A percentile compares a stretch with the other conserved stretches of the same genome.
phyloP scores from a whole-genome alignment of 1,139 yeast genomes.

The Tardiomyces digboiensis region DNA sequence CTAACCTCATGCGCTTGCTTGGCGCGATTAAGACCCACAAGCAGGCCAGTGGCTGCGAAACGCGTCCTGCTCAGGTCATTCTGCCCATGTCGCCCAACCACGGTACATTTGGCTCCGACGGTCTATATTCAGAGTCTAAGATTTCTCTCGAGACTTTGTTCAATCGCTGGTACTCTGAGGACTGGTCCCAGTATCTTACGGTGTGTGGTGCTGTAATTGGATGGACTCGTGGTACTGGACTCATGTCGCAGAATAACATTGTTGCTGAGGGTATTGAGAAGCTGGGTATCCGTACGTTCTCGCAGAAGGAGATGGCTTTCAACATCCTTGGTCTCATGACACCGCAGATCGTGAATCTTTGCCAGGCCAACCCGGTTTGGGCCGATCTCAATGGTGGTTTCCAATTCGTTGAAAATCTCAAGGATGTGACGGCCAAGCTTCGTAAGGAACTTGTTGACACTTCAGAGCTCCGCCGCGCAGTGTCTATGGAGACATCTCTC shows the following conservation, averaged over 20 bases:
- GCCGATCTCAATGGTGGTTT: constrained; percentile 99
- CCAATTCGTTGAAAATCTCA: constrained; percentile 86
- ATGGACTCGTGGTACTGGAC: constrained; percentile 99
- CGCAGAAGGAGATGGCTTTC: constrained; percentile 99
- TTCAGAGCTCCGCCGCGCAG: constrained; percentile 92
- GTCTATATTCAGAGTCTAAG: constrained; percentile 96
- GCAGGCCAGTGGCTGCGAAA: constrained; percentile 61
- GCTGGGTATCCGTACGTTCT: constrained; percentile 94
- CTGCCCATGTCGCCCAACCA: constrained; percentile 97
- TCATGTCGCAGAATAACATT: constrained; percentile 94
- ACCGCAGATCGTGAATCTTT: constrained; percentile 73
- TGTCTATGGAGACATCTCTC: constrained; percentile 82
- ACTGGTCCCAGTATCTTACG: constrained; percentile 91
- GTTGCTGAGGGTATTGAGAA: constrained; percentile 97
- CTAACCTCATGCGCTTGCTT: constrained; percentile 84
- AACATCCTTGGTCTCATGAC: constrained; percentile 90
- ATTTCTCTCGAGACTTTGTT: constrained; percentile 89
- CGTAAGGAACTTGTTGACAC: constrained; percentile 78
- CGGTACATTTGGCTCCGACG: constrained; percentile 97
- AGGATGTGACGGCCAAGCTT: constrained; percentile 74
- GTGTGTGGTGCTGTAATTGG: constrained; percentile 98
- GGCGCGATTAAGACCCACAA: constrained; percentile 87
- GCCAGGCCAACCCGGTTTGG: constrained; percentile 92
- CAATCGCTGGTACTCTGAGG: constrained; percentile 98
- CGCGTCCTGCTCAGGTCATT: constrained; percentile 97